Evolutionary conservation across 2,329 filamentous ascomycete species (phyloP), one percentile per base, ranked within the genome.

Genomic region (Sclerotinia glacialis): DNA sequence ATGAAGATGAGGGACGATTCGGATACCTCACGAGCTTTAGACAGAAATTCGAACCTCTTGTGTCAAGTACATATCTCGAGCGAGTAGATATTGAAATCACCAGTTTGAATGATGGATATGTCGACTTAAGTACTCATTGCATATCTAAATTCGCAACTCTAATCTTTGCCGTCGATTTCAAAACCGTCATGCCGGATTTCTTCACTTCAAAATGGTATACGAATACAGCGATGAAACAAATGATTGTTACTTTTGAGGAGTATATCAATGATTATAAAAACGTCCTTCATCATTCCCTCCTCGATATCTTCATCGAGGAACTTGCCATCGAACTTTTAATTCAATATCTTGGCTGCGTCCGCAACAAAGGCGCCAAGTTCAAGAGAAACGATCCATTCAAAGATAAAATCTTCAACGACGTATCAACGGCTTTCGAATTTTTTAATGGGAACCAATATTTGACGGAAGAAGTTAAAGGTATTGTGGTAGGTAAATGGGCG

Each of bases 121-220:
- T 99, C 63, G 95, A 99, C 80, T 86, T 97, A 67, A 92, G 91
- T 73, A 97, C 93, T 7, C 93, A 94, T 83, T 97, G 93, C 80
- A 91, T 98, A 75, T 87, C 87, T 73, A 88, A 90, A 72, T 98
- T 98, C 76, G 91, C 92, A 63, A 84, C 88, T 68, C 85, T 98
- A 67, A 90, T 99, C 76, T 97, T 99, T 81, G 83, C 86, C 49
- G 89, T 96, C 72, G 95, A 99, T 82, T 96, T 99, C 82, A 85
- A 85, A 70, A 77, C 86, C 34, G 92, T 96, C 47, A 87, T 97
- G 76, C 85, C 89, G 54, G 91, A 95, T 71, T 93, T 98, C 80
- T 99, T 98, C 82, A 97, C 93, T 0, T 83, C 87, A 11, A 86
- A 86, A 69, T 99, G 95, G 95, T 99, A 99, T 79, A 81, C 85